A percentile compares a stretch with the other conserved stretches of the same genome.
Conservation (phyloP, 441 rosid genomes). For the Dalechampia spathulata region DNA sequence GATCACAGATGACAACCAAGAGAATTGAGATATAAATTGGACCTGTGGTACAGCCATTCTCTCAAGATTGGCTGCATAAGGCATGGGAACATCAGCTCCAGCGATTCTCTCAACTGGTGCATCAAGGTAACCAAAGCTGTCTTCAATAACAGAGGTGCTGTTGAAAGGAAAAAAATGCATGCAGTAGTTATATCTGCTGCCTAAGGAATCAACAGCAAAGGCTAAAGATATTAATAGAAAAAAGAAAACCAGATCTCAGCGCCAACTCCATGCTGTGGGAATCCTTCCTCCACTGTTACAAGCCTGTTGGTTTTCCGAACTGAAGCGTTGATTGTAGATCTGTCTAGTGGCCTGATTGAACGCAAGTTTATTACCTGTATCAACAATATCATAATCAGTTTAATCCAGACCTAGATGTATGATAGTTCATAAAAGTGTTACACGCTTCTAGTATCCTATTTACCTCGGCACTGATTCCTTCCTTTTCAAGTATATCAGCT, state of each 20-base stretch:
- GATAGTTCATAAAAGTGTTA: not conserved
- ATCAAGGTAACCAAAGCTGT: conserved; percentile 81
- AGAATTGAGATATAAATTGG: not conserved
- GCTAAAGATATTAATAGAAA: conserved; percentile 1
- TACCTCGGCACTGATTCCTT: conserved; percentile 95
- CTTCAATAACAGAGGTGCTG: conserved; percentile 81
- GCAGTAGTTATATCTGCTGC: not conserved
- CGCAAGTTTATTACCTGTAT: conserved; percentile 82
- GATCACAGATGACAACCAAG: conserved; percentile 1
- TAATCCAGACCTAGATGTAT: not conserved
- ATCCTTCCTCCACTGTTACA: conserved; percentile 95
- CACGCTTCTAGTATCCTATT: not conserved
- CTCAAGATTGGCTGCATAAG: conserved; percentile 89
- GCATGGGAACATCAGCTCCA: conserved; percentile 95
- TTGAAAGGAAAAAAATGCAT: not conserved
- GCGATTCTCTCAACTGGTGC: conserved; percentile 85
- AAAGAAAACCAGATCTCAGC: conserved; percentile 80
- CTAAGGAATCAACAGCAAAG: not conserved
- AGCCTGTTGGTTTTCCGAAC: conserved; percentile 93
- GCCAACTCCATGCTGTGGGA: conserved; percentile 96
- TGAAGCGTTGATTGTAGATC: conserved; percentile 77
- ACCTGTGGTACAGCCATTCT: conserved; percentile 96
- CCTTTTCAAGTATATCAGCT: conserved; percentile 83
- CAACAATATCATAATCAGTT: not conserved
- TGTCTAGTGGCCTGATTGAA: conserved; percentile 90